Evolutionary conservation across 805 yeast genomes (phyloP), one percentile per base, ranked within the genome.

Genomic region (Hanseniaspora nectarophila): DNA sequence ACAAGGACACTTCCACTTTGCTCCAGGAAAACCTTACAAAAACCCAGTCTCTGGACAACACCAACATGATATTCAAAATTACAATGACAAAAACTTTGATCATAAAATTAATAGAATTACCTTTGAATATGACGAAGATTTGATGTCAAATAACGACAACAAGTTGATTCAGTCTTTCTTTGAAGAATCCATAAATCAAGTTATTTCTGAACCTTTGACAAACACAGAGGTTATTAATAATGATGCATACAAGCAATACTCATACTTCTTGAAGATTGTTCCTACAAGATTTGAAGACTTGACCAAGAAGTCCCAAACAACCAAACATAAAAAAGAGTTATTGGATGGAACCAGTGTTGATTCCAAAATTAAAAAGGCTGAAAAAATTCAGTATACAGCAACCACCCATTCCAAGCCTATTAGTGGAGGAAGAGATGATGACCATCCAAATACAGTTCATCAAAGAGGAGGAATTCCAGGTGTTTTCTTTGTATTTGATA

Each of bases 381-480:
- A 85, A 56, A 85, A 97, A 2, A 87, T 92, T 63, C 97, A 90
- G 67, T 89, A 86, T 69, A 79, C 90, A 2, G 90, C 83, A 9
- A 87, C 95, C 1, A 75, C 76, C 49, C 98, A 92, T 66, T 89
- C 85, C 60, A 76, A 97, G 57, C 90, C 95, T 8, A 64, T 88
- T 31, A 57, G 45, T 20, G 97, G 97, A 18, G 98, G 97, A 31
- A 73, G 82, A 54, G 98, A 90, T 62, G 83, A 75, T 21, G 97
- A 90, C 63, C 95, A 92, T 67, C 89, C 88, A 43, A 81, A 86
- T 64, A 86, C 96, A 0, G 57, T 81, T 23, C 92, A 84, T 57
- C 76, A 82, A 2, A 71, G 78, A 52, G 96, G 97, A 16, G 98
- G 98, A 7, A 71, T 83, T 15, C 97, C 98, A 0, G 96, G 97